Evolutionary conservation across 1,284 basidiomycete species (phyloP), one percentile per base, ranked within the genome.

Genomic region (Boletus semigastroideus): DNA sequence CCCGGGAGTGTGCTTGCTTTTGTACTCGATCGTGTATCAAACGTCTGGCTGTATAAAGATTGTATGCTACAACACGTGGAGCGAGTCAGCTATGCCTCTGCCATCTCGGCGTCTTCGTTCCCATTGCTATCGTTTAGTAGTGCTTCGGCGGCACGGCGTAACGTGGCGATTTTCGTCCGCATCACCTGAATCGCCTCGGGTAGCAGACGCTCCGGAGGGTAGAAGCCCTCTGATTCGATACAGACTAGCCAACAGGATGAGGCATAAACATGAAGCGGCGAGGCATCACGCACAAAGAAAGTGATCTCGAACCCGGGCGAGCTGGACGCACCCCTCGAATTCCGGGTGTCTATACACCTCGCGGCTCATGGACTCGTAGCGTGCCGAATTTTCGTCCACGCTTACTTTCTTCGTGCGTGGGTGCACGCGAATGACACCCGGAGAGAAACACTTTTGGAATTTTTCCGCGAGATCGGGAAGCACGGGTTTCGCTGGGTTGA

Each of bases 301-400:
- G 74, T 90, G 91, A 75, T 99, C 95, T 48, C 94, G 77, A 46
- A 98, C 86, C 11, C 97, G 79, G 44, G 87, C 85, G 41, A 99
- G 78, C 67, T 92, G 82, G 14, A 97, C 92, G 53, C 80, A 84
- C 46, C 85, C 93, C 47, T 87, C 82, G 61, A 99, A 98, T 68
- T 99, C 95, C 1, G 88, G 83, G 70, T 98, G 90, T 53, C 96
- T 80, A 42, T 98, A 78, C 1, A 96, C 95, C 70, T 99, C 96
- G 43, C 97, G 79, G 60, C 87, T 93, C 63, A 99, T 92, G 1
- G 87, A 93, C 69, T 99, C 97, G 54, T 86, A 87, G 28, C 96
- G 79, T 20, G 94, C 80, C 22, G 82, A 75, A 20, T 80, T 71
- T 40, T 78, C 71, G 59, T 91, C 84, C 9, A 90, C 80, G 25